phyloP scores from a whole-genome alignment of 305 asterid species.

The Andrographis paniculata region DNA sequence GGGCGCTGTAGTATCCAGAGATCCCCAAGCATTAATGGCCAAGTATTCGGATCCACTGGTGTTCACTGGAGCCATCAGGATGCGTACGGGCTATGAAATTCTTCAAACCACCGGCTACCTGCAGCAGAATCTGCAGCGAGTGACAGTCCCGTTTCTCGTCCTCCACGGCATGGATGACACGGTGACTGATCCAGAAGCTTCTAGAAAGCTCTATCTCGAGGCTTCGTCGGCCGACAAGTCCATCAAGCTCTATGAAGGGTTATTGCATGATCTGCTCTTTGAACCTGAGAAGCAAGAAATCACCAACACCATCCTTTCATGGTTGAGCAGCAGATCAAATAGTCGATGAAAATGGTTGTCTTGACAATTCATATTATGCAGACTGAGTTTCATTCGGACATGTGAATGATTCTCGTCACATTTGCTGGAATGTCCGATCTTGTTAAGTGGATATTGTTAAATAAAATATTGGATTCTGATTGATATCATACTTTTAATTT shows the following conservation, averaged over 20 bases:
- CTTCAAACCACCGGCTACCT: slow-evolving; percentile 46
- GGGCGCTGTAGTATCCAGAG: slow-evolving; percentile 88
- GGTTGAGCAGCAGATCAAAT: slow-evolving; percentile 47
- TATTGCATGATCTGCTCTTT: slow-evolving; percentile 79
- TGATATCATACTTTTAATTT: too few species aligned
- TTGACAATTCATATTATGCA: too few species aligned
- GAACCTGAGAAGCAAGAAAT: slow-evolving; percentile 78
- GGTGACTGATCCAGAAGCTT: slow-evolving; percentile 72
- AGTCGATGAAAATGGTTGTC: neutral
- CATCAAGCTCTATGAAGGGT: slow-evolving; percentile 56
- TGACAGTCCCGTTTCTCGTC: slow-evolving; percentile 67
- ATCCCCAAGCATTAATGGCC: slow-evolving; percentile 66
- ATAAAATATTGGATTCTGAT: too few species aligned
- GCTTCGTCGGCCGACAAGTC: slow-evolving; percentile 70
- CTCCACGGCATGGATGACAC: slow-evolving; percentile 78
- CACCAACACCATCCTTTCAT: slow-evolving; percentile 33
- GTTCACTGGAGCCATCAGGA: slow-evolving; percentile 77
- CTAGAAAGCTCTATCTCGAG: slow-evolving; percentile 54
- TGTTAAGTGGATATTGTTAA: too few species aligned
- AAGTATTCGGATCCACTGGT: slow-evolving; percentile 90
- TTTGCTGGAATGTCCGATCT: too few species aligned
- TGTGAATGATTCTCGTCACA: too few species aligned
- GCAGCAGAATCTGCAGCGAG: slow-evolving; percentile 48
- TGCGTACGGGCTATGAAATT: slow-evolving; percentile 76
- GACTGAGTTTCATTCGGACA: too few species aligned